Conservation (phyloP, 2,329 filamentous ascomycete genomes). For the Aureobasidium sp. region DNA sequence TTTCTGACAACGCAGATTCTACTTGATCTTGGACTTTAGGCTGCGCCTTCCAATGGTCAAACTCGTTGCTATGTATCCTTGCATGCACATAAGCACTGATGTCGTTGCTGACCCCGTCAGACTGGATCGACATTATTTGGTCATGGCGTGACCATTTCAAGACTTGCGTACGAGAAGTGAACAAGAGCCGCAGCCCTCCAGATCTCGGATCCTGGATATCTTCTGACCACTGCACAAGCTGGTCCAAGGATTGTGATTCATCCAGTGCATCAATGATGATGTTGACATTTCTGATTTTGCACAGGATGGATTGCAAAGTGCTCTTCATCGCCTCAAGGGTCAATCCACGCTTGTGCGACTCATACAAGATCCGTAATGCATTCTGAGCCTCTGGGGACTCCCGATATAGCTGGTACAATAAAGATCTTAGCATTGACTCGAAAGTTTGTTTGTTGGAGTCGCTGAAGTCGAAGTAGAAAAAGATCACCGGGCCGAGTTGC, state of each 20-base stretch:
- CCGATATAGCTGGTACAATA: neutral
- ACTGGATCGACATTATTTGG: neutral
- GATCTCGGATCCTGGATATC: neutral
- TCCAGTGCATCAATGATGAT: neutral
- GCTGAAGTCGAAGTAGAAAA: neutral
- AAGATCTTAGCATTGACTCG: neutral
- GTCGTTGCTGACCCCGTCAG: neutral
- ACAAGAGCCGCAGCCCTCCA: neutral
- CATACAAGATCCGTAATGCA: neutral
- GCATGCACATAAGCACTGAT: neutral
- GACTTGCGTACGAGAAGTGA: neutral
- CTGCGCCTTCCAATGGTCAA: neutral
- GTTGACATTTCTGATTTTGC: neutral
- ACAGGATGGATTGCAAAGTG: neutral
- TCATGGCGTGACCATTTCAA: neutral
- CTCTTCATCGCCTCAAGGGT: neutral
- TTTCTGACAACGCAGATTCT: neutral
- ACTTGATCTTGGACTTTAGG: neutral
- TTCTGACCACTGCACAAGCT: neutral
- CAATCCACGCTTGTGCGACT: neutral
- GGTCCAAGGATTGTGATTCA: neutral
- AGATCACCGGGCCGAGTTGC: neutral
- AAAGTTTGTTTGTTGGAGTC: neutral
- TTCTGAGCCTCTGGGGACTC: too few relatives aligned
- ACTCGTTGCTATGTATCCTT: neutral